Conservation (phyloP, 305 asterid genomes). For the Fraxinus sp. region DNA sequence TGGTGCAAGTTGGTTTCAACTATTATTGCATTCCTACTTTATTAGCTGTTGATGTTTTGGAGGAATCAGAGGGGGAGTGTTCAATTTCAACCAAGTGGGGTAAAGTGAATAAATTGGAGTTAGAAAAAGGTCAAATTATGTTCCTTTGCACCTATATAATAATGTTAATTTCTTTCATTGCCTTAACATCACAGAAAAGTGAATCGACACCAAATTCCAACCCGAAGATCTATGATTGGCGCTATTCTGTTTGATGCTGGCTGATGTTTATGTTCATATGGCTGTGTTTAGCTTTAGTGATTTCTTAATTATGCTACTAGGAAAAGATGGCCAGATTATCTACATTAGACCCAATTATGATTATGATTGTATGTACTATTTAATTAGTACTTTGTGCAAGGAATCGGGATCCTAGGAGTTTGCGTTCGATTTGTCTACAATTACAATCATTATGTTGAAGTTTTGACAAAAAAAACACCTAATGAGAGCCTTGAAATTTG, state of each 20-base stretch:
- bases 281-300: constrained; percentile 16
- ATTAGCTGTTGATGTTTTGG: background rate
- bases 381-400: background rate
- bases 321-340: constrained; percentile 9
- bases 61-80: background rate
- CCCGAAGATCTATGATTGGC: constrained; percentile 24
- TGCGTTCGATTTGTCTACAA: background rate
- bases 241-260: constrained; percentile 34
- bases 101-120: background rate
- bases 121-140: constrained; percentile 25
- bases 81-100: constrained; percentile 10
- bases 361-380: background rate
- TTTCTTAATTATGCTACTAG: constrained; percentile 4
- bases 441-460: background rate
- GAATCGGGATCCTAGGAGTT: background rate
- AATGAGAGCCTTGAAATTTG: background rate
- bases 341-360: constrained; percentile 17
- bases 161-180: background rate
- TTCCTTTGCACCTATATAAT: background rate
- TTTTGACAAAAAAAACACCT: too few species aligned
- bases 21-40: constrained; percentile 23
- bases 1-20: constrained; percentile 28
- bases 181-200: background rate
- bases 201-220: background rate
- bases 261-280: constrained; percentile 8